Base-by-base conservation (phyloP, 1,284 basidiomycete species). In the Exobasidium rhododendri region DNA sequence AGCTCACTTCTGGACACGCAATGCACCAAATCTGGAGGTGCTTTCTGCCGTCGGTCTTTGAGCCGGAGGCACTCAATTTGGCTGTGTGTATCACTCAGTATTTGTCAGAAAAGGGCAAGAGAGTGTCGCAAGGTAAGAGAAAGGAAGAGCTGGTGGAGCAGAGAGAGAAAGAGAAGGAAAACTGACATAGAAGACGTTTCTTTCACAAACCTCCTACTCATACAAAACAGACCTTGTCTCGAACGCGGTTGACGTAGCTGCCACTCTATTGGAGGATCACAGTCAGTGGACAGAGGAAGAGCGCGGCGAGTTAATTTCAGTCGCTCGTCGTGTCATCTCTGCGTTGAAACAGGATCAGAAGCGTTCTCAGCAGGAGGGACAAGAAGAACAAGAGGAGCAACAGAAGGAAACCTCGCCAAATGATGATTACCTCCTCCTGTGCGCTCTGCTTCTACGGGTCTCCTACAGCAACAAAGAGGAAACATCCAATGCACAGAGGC, bases 221-320 rank as follows among this genome's bases (percentile, higher is more conserved):
- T n/a, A n/a, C n/a, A n/a, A n/a, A n/a, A 24, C 46, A 56, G 64
- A 70, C n/a, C 32, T 70, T 22, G 67, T 82, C 24, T 56, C 65
- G 2, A 74, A 79, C 7, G 74, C 75, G 2, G 58, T 81, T 1
- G 54, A 65, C 11, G 54, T 66, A 0, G 65, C 64, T 17, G 69
- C 71, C 7, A 69, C 66, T 5, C 63, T 73, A 5, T 11, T 50
- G 45, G 28, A 44, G 2, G 28, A 17, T n/a, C 28, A 30, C n/a
- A 20, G 10, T n/a, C 3, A 11, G 7, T 58, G 61, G 54, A 32
- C 26, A n/a, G 57, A 31, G 7, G 13, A 26, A 5, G 56, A 58
- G 35, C 44, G 30, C 10, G n/a, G 3, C 7, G 54, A 62, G 3
- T 20, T 62, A 11, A 20, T 40, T 26, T 13, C 26, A 11, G 17